Percentiles rank a stretch among this genome's conserved stretches.
These are phyloP conservation scores for Phytopythium boreale DNA, from an alignment of 352 stramenopile species.

Conservation along the genomic window DNA sequence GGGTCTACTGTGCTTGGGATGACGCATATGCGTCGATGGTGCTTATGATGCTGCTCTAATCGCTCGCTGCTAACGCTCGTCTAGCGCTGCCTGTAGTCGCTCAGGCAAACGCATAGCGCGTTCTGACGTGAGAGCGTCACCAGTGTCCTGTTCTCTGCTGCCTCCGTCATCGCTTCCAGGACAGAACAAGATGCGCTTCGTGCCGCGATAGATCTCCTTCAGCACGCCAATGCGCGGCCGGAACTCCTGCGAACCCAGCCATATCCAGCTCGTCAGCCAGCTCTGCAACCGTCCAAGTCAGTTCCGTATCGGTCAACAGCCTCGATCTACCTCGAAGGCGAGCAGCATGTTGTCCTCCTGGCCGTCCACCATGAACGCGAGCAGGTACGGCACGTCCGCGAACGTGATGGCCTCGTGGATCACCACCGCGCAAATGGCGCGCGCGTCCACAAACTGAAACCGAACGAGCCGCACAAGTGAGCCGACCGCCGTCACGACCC, in stretches of 20 bases:
- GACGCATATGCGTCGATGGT: not conserved
- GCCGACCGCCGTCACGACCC: not conserved
- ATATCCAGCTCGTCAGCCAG: not conserved
- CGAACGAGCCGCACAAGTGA: not conserved
- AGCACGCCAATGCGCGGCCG: conserved; percentile 57
- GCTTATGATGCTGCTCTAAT: not conserved
- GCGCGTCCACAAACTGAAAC: conserved; percentile 39
- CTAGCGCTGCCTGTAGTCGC: conserved; percentile 9
- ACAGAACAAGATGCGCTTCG: conserved; percentile 53
- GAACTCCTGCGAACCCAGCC: conserved; percentile 43
- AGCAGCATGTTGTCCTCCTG: conserved; percentile 60
- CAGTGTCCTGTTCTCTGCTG: not conserved
- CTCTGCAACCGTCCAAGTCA: not conserved
- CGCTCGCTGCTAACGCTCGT: not conserved
- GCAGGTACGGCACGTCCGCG: conserved; percentile 73
- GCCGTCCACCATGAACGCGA: conserved; percentile 74
- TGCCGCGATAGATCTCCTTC: conserved; percentile 67
- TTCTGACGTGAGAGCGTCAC: not conserved
- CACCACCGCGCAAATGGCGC: conserved; percentile 58
- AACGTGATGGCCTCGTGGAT: conserved; percentile 85
- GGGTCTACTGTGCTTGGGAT: not conserved
- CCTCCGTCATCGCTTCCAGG: conserved; percentile 9
- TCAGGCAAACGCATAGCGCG: conserved; percentile 45
- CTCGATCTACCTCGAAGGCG: conserved; percentile 59
- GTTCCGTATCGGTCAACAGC: too few relatives aligned